Conservation (phyloP, 257 asterid genomes). For the Misopates orontium region DNA sequence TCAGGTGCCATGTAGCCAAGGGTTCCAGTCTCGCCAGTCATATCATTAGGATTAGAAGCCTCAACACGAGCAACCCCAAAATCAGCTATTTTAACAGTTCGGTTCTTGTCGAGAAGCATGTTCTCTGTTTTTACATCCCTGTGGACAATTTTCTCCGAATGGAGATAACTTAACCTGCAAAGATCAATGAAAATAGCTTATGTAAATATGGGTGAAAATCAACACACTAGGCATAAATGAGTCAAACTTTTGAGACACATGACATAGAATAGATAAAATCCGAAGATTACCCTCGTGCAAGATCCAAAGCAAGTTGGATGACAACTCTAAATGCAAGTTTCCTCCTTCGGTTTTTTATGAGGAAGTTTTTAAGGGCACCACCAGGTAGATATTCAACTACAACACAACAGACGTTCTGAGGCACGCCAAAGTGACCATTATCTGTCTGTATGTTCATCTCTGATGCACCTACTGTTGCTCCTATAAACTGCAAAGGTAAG, state of each 20-base stretch:
- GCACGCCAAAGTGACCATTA: slow-evolving; percentile 60
- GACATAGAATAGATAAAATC: background rate
- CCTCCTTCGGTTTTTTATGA: slow-evolving; percentile 65
- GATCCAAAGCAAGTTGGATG: slow-evolving; percentile 73
- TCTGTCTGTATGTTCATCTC: slow-evolving; percentile 62
- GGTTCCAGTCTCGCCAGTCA: slow-evolving; percentile 97
- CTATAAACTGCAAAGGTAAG: slow-evolving; percentile 58
- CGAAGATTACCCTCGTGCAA: slow-evolving; percentile 68
- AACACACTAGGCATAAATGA: background rate
- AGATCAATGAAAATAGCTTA: background rate
- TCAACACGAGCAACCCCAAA: slow-evolving; percentile 96
- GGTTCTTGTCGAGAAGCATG: slow-evolving; percentile 75
- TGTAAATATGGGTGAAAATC: background rate
- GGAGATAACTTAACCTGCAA: slow-evolving; percentile 75
- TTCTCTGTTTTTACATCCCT: slow-evolving; percentile 90
- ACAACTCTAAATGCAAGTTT: slow-evolving; percentile 82
- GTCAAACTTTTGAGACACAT: background rate
- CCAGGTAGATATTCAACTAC: slow-evolving; percentile 83
- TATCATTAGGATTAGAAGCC: slow-evolving; percentile 85
- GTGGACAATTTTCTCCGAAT: slow-evolving; percentile 74
- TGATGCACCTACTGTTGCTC: slow-evolving; percentile 70
- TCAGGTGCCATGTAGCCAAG: slow-evolving; percentile 98
- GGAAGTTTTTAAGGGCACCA: slow-evolving; percentile 72
- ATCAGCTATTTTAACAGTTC: slow-evolving; percentile 77
- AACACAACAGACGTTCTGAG: slow-evolving; percentile 64